These are phyloP conservation scores for Serendipita indica DNA, from an alignment of 768 basidiomycete species.

Conservation along the genomic window DNA sequence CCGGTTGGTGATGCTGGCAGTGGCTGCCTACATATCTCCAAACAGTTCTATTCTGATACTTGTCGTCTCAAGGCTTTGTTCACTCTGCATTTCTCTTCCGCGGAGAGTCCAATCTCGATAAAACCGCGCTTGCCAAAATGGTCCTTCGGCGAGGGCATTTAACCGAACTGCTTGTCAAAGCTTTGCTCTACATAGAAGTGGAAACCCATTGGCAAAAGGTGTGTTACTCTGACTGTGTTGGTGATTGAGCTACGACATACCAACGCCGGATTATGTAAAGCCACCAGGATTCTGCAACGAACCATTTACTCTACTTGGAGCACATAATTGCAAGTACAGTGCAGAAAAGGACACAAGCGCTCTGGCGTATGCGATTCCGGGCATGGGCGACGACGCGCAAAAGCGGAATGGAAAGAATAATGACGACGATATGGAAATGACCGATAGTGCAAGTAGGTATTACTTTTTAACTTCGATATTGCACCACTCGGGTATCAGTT, in stretches of 20 bases:
- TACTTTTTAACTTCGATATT: not conserved
- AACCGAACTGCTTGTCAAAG: conserved; percentile 64
- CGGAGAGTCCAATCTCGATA: conserved; percentile 56
- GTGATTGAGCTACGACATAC: not conserved
- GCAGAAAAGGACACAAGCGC: conserved; percentile 12
- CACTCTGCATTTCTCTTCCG: conserved; percentile 73
- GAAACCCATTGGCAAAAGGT: conserved; percentile 66
- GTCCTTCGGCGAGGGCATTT: conserved; percentile 72
- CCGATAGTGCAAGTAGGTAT: not conserved
- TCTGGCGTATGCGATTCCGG: conserved; percentile 11
- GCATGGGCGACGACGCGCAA: conserved; percentile 10
- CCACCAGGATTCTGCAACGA: conserved; percentile 50
- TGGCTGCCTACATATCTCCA: not conserved
- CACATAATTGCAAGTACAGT: conserved; percentile 39
- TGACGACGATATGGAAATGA: conserved; percentile 5
- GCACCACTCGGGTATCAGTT: not conserved
- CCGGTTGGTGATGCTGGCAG: conserved; percentile 34
- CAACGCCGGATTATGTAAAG: conserved; percentile 21
- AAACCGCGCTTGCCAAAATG: conserved; percentile 44
- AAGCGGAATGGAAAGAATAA: conserved; percentile 10
- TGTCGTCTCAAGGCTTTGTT: conserved; percentile 41
- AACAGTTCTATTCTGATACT: conserved; percentile 13
- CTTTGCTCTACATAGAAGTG: conserved; percentile 66
- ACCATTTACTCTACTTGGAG: conserved; percentile 59
- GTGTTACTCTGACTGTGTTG: not conserved